These are phyloP conservation scores for Groenewaldozyma tartarivorans DNA, from an alignment of 805 yeast genomes.

Conservation along the genomic window DNA sequence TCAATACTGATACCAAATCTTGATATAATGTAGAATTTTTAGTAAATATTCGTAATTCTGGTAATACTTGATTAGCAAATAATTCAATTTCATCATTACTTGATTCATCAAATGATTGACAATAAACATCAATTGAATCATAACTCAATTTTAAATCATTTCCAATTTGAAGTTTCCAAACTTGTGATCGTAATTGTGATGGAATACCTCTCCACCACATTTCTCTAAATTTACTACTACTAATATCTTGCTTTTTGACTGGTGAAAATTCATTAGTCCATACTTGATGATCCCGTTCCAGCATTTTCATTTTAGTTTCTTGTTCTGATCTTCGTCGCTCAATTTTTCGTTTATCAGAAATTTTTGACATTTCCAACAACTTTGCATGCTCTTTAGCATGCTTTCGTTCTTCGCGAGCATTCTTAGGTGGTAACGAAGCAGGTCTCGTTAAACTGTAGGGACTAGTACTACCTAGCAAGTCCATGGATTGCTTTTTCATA, in stretches of 20 bases:
- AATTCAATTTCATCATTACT: slow-evolving; percentile 1
- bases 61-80: slow-evolving; percentile 24
- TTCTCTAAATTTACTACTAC: slow-evolving; percentile 29
- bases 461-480: not conserved
- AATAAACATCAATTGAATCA: slow-evolving; percentile 8
- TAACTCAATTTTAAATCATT: slow-evolving; percentile 22
- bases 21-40: slow-evolving; percentile 26
- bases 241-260: slow-evolving; percentile 16
- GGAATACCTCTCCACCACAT: slow-evolving; percentile 58
- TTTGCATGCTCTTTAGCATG: slow-evolving; percentile 47
- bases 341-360: slow-evolving; percentile 29
- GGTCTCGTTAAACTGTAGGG: slow-evolving; percentile 42
- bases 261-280: slow-evolving; percentile 35
- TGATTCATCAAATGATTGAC: slow-evolving; percentile 6
- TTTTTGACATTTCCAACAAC: slow-evolving; percentile 28
- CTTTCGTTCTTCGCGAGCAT: slow-evolving; percentile 39
- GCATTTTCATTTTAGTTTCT: slow-evolving; percentile 17
- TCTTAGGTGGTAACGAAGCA: slow-evolving; percentile 57
- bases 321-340: slow-evolving; percentile 12
- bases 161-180: slow-evolving; percentile 45
- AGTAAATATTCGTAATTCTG: slow-evolving; percentile 32
- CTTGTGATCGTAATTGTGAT: slow-evolving; percentile 30
- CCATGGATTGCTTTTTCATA: not conserved
- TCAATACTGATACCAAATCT: slow-evolving; percentile 27
- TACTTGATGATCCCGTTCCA: slow-evolving; percentile 20